Evolutionary conservation across 495 filamentous ascomycete species (phyloP), one percentile per base, ranked within the genome.

Genomic region (Neurospora discreta): DNA sequence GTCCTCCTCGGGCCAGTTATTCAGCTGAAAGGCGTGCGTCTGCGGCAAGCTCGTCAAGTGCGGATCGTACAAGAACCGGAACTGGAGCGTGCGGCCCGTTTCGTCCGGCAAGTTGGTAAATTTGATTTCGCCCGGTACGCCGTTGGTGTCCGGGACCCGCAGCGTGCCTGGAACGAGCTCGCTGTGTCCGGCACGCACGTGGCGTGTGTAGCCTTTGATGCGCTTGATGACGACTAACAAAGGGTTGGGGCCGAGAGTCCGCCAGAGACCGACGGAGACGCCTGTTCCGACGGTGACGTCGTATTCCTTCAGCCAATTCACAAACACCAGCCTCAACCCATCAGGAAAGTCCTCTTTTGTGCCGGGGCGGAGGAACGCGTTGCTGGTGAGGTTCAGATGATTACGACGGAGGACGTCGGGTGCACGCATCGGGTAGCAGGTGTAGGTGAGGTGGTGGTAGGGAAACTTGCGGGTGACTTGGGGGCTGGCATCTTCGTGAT

Each of bases 21-120:
- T 38, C 1, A 76, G 0, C 6, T 71, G 73, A n/a, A 75, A 69
- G 1, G 71, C 71, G 10, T 73, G 42, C n/a, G 71, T 38, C 65
- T 73, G 26, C 0, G 58, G 38, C n/a, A 76, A 67, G 10, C 69
- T 39, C 0, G 42, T 73, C 18, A 39, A 10, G 46, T 7, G 20
- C 11, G 46, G 46, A 3, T 13, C 5, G 5, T 26, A 58, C 20
- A 58, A 7, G 1, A 58, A 58, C 1, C 20, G 11, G 2, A 52
- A 26, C 11, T 26, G 1, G 5, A 26, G 46, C 46, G 46, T 58
- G 18, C 42, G 18, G 0, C 0, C 0, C 5, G 0, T 1, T 0
- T 23, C 11, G 2, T 30, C 46, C 0, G 20, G 46, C 0, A 58
- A 10, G 0, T 13, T 15, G 1, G 1, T 23, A 2, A 15, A 58